Percentiles rank a stretch among this genome's conserved stretches.
Conservation (phyloP, 2,329 filamentous ascomycete species). For the Parascedosporium putredinis region DNA sequence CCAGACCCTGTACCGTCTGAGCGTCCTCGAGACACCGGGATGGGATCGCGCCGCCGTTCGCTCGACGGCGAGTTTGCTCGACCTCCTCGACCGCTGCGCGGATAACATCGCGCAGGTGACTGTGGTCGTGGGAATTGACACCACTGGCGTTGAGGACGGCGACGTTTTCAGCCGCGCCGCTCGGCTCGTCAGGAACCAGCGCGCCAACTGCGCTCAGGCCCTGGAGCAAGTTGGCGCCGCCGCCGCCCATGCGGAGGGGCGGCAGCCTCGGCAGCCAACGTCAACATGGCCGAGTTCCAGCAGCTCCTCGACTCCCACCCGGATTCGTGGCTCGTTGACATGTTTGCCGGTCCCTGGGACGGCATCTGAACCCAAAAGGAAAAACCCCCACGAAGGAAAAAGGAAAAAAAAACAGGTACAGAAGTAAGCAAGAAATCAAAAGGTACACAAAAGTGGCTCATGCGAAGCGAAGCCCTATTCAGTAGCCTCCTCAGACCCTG, state of each 20-base stretch:
- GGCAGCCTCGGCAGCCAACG: background rate
- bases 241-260: background rate
- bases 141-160: background rate
- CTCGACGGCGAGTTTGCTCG: slow-evolving; percentile 24
- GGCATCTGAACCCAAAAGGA: too few species aligned
- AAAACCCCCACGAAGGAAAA: too few species aligned
- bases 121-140: background rate
- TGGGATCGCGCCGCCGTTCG: slow-evolving; percentile 30
- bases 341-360: background rate
- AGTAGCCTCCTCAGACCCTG: too few species aligned
- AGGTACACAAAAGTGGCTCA: too few species aligned
- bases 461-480: too few species aligned
- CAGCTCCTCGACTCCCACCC: background rate
- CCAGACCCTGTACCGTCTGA: slow-evolving; percentile 27
- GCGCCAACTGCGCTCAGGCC: background rate
- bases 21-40: slow-evolving; percentile 26
- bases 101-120: background rate
- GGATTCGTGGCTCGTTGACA: background rate
- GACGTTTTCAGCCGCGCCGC: background rate
- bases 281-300: background rate
- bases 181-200: background rate
- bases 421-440: too few species aligned
- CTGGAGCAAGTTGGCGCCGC: background rate
- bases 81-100: slow-evolving; percentile 19
- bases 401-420: too few species aligned